Evolutionary conservation across 2,329 filamentous ascomycete genomes (phyloP), one percentile per base, ranked within the genome.

Genomic region (Aureobasidium sp.): DNA sequence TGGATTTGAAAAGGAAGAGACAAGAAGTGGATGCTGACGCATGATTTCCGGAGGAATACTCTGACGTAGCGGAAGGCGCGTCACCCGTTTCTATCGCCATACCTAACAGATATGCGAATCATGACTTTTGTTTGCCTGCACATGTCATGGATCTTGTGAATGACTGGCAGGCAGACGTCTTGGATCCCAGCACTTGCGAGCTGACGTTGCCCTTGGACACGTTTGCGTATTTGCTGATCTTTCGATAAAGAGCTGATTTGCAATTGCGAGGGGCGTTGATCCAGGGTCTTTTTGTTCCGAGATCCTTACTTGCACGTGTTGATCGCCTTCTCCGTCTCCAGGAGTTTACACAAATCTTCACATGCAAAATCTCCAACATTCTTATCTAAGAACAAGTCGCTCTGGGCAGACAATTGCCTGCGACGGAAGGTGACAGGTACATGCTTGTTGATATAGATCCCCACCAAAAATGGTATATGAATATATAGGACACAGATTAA

Each of bases 131-230:
- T 59, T 47, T 45, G 29, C 29, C 31, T 58, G 36, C 40, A 45
- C 42, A 31, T 20, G 42, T 13, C 29, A 45, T 50, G 45, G 58
- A 40, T 43, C 43, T 43, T 60, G 56, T 18, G 29, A 31, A 15
- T 29, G 54, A 58, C 13, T 36, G 13, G 33, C 42, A 61, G 43
- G 16, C 45, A 61, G 36, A 47, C 55, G 20, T 47, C 11, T 36
- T 53, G 13, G 31, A n/a, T 47, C 27, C 40, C 45, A 18, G 40
- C n/a, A 59, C 47, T 59, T 59, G 29, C 55, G 33, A 40, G 45
- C 42, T 61, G 58, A 61, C 58, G 58, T 61, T 61, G 31, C 43
- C n/a, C 56, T 31, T n/a, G 58, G 40, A 50, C 45, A 43, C 58
- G 58, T 50, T 61, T 61, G 9, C 33, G 40, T 31, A 18, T 48